phyloP scores from a whole-genome alignment of 202 grass and related monocot genomes.

The Setaria italica region DNA sequence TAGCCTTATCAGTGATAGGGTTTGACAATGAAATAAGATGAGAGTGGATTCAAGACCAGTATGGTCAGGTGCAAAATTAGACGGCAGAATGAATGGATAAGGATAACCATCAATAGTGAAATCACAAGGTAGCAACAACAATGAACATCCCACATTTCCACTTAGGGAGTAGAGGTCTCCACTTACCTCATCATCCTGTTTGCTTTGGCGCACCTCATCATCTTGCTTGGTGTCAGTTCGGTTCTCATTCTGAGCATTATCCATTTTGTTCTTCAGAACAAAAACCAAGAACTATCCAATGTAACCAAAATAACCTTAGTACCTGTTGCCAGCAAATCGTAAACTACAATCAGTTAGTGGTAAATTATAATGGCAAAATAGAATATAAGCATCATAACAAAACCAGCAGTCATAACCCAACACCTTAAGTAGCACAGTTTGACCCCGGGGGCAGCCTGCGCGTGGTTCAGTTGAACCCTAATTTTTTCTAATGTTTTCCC shows the following conservation, averaged over 20 bases:
- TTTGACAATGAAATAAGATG: conserved; percentile 15
- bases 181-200: conserved; percentile 76
- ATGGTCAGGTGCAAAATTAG: not conserved
- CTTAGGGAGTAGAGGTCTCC: not conserved
- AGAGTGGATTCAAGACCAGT: not conserved
- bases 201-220: conserved; percentile 61
- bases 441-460: too few species aligned
- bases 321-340: not conserved
- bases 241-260: conserved; percentile 69
- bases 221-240: conserved; percentile 57
- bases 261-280: conserved; percentile 56
- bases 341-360: not conserved
- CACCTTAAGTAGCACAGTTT: not conserved
- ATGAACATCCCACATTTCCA: conserved; percentile 1
- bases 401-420: not conserved
- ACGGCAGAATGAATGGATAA: not conserved
- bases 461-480: too few species aligned
- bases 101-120: conserved; percentile 10
- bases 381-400: not conserved
- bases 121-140: not conserved
- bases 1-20: not conserved
- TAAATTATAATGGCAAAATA: not conserved
- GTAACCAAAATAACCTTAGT: not conserved
- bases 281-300: not conserved
- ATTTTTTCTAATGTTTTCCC: too few species aligned